These are phyloP conservation scores for Pezicula carpinea DNA, from an alignment of 2,329 filamentous ascomycete genomes.

Conservation along the genomic window DNA sequence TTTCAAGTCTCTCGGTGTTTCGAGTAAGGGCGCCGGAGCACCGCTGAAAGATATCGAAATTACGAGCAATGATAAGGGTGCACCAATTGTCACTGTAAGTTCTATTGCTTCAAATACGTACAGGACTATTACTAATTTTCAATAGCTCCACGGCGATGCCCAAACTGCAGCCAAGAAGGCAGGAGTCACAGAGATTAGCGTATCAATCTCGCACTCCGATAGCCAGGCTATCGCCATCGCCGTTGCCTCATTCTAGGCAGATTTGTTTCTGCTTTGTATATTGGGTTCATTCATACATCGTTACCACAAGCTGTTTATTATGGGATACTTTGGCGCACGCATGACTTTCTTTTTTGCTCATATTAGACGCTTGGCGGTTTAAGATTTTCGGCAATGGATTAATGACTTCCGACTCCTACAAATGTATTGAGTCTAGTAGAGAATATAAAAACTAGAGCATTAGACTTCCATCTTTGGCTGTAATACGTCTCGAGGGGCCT, in stretches of 20 bases:
- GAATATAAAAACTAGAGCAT: no score
- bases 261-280: constrained; percentile 2
- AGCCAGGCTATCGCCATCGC: constrained; percentile 92
- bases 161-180: constrained; percentile 77
- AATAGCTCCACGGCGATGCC: constrained; percentile 80
- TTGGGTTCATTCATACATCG: neutral
- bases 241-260: constrained; percentile 68
- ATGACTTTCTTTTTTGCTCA: neutral
- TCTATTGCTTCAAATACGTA: constrained; percentile 1
- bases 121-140: constrained; percentile 8
- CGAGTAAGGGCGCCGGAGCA: constrained; percentile 82
- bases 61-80: constrained; percentile 71
- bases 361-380: no score
- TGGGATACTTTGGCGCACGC: neutral
- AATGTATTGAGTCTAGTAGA: no score
- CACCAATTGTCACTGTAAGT: constrained; percentile 79
- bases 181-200: constrained; percentile 80
- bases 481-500: no score
- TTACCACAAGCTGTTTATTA: neutral
- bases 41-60: constrained; percentile 95
- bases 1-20: constrained; percentile 91
- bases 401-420: no score
- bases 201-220: constrained; percentile 96
- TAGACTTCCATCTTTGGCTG: no score
- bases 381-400: no score